phyloP scores from a whole-genome alignment of 2,329 filamentous ascomycete genomes.

The Epichloe glyceriae region DNA sequence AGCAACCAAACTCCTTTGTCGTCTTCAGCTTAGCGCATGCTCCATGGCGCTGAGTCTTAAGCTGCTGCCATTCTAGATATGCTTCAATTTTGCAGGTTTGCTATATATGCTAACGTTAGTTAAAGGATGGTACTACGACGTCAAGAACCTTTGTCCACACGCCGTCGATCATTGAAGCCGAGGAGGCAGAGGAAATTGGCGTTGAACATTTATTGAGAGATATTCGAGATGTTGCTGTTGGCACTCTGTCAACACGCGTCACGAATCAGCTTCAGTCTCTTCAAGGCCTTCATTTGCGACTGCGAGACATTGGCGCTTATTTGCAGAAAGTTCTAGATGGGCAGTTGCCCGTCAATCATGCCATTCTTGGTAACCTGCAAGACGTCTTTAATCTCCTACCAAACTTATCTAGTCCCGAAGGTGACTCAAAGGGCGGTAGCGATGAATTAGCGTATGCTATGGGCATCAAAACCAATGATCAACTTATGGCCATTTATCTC shows the following conservation, averaged over 20 bases:
- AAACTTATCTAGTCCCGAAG: conserved; percentile 77
- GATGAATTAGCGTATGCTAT: conserved; percentile 89
- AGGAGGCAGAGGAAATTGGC: conserved; percentile 97
- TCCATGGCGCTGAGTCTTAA: neutral
- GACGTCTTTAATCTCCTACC: conserved; percentile 98
- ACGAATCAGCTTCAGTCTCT: conserved; percentile 96
- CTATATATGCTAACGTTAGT: neutral
- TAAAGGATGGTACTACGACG: conserved; percentile 88
- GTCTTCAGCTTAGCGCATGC: too few species aligned
- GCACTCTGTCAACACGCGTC: conserved; percentile 89
- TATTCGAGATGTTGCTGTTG: conserved; percentile 94
- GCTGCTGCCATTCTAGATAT: neutral
- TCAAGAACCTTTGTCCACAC: conserved; percentile 97
- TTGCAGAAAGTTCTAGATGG: conserved; percentile 91
- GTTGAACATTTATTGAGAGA: conserved; percentile 96
- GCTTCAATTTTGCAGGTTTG: neutral
- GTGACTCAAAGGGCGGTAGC: conserved; percentile 51
- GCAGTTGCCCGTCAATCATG: conserved; percentile 89
- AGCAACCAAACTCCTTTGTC: conserved; percentile 19
- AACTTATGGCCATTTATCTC: conserved; percentile 96
- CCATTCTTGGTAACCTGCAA: conserved; percentile 94
- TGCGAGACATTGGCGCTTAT: conserved; percentile 91
- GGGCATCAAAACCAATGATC: conserved; percentile 98
- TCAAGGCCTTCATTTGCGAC: conserved; percentile 84
- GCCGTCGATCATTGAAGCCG: conserved; percentile 94